Evolutionary conservation across 73 alveolate species (phyloP).

Genomic region (Uronychia binucleata): DNA sequence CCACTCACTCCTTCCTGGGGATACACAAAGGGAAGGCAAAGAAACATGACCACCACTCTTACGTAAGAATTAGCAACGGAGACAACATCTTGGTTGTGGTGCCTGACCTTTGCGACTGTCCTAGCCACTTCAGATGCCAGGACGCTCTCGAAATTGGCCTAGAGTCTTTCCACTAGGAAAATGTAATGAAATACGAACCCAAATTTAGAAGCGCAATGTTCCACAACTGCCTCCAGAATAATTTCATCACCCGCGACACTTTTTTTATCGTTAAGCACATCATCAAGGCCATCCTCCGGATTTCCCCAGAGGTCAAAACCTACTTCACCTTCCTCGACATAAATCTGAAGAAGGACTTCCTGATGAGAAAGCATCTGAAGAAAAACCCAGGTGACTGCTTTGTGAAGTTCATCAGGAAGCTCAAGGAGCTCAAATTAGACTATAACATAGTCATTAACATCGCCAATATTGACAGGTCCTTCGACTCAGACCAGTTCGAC

Average conservation of each 20-base stretch:
- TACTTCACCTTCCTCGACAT: slow-evolving; percentile 46
- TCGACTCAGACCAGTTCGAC: slow-evolving; percentile 6
- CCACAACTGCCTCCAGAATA: slow-evolving; percentile 51
- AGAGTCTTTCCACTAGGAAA: not conserved
- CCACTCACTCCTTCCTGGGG: not conserved
- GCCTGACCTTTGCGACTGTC: not conserved
- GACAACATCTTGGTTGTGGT: not conserved
- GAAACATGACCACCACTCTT: not conserved
- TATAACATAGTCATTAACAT: slow-evolving; percentile 43
- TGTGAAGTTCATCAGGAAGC: slow-evolving; percentile 32
- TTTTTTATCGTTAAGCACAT: slow-evolving; percentile 50
- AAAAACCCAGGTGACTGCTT: slow-evolving; percentile 35
- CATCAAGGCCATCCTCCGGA: slow-evolving; percentile 31
- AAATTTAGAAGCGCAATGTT: not conserved
- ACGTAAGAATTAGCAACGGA: not conserved
- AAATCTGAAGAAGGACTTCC: slow-evolving; percentile 22
- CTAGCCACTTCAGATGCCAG: not conserved
- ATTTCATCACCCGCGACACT: slow-evolving; percentile 41
- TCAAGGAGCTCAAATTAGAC: slow-evolving; percentile 47
- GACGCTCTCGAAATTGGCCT: not conserved
- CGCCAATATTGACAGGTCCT: slow-evolving; percentile 39
- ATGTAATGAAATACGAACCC: not conserved
- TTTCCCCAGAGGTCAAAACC: slow-evolving; percentile 31
- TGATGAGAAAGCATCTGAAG: slow-evolving; percentile 16
- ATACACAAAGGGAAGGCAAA: not conserved